A percentile compares a stretch with the other conserved stretches of the same genome.
Evolutionary conservation across 345 rosid genomes (phyloP).

Genomic region (Toxicodendron radicans): DNA sequence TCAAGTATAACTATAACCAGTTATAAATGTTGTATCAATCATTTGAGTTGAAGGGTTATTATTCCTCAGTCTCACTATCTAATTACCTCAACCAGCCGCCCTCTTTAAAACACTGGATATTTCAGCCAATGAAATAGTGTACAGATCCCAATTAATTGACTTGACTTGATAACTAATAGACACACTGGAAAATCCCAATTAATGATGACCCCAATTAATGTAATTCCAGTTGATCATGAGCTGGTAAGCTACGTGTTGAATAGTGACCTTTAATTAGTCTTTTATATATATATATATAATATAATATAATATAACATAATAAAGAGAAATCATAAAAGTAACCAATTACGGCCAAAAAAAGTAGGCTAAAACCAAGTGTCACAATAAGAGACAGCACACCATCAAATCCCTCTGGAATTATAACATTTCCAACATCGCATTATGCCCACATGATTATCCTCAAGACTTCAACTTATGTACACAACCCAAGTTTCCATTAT

Average conservation of each 20-base stretch:
- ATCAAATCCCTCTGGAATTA: not conserved
- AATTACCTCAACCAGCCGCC: too few species aligned
- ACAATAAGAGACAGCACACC: too few species aligned
- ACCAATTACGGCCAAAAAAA: not conserved
- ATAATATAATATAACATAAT: not conserved
- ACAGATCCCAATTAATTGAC: not conserved
- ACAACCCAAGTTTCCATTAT: too few species aligned
- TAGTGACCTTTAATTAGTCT: not conserved
- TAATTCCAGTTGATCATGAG: not conserved
- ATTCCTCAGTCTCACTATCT: too few species aligned
- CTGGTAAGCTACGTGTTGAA: slow-evolving; percentile 1
- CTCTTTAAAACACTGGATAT: too few species aligned
- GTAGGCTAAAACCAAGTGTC: not conserved
- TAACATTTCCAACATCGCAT: not conserved
- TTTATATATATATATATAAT: too few species aligned
- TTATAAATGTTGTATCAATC: not conserved
- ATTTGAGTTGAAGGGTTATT: too few species aligned
- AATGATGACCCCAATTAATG: not conserved
- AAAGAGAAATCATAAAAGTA: not conserved
- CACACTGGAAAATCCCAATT: too few species aligned
- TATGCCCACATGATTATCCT: not conserved
- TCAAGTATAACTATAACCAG: too few species aligned
- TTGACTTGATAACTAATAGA: too few species aligned
- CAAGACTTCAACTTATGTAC: not conserved
- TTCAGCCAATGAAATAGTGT: too few species aligned